phyloP scores from a whole-genome alignment of 2,329 filamentous ascomycete genomes.

The Neofusicoccum ribis region DNA sequence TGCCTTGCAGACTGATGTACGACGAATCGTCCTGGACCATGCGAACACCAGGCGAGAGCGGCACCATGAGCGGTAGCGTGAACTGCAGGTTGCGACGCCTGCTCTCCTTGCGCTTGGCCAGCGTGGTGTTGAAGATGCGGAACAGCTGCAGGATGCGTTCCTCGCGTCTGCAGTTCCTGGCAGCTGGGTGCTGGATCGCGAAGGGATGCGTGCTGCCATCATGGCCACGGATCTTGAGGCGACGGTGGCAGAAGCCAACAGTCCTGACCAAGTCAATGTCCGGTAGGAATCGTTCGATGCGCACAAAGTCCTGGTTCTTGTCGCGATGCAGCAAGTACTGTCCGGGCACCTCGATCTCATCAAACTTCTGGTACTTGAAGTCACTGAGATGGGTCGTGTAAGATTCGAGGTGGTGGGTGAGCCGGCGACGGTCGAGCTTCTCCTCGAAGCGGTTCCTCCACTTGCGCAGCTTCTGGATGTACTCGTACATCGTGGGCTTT shows the following conservation, averaged over 20 bases:
- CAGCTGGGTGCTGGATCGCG: slow-evolving; percentile 92
- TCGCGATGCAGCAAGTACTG: slow-evolving; percentile 98
- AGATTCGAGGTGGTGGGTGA: slow-evolving; percentile 73
- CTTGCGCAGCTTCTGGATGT: slow-evolving; percentile 92
- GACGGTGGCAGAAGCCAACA: slow-evolving; percentile 86
- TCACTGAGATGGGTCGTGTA: slow-evolving; percentile 92
- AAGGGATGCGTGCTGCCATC: slow-evolving; percentile 97
- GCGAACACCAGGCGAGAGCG: slow-evolving; percentile 88
- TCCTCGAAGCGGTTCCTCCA: slow-evolving; percentile 99
- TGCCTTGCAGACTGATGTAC: slow-evolving; percentile 89
- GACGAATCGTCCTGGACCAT: slow-evolving; percentile 95
- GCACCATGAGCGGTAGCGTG: slow-evolving; percentile 92
- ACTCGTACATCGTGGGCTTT: slow-evolving; percentile 97
- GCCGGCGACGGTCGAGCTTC: slow-evolving; percentile 82
- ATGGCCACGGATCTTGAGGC: slow-evolving; percentile 93
- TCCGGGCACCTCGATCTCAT: slow-evolving; percentile 95
- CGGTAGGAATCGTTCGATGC: slow-evolving; percentile 94
- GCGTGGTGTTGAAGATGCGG: slow-evolving; percentile 91
- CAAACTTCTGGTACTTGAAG: slow-evolving; percentile 96
- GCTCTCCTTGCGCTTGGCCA: slow-evolving; percentile 92
- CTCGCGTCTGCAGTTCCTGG: slow-evolving; percentile 87
- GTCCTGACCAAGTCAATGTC: slow-evolving; percentile 90
- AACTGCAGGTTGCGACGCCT: slow-evolving; percentile 92
- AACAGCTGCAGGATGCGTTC: slow-evolving; percentile 95
- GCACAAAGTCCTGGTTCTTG: slow-evolving; percentile 98